These are phyloP conservation scores for Orobanche coerulescens DNA, from an alignment of 257 asterid genomes.

Conservation along the genomic window DNA sequence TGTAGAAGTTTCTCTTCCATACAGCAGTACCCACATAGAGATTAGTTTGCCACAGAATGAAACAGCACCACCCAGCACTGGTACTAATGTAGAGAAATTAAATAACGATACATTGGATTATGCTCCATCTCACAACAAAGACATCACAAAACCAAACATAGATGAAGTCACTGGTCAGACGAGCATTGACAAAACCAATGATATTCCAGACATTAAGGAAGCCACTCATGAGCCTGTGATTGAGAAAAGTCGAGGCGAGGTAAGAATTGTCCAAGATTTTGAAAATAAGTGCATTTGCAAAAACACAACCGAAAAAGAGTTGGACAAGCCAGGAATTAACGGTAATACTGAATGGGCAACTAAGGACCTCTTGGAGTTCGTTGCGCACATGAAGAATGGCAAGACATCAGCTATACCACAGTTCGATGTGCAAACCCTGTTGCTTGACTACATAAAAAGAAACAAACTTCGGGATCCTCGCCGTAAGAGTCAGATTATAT, in stretches of 20 bases:
- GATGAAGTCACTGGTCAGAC: constrained; percentile 11
- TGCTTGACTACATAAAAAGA: constrained; percentile 58
- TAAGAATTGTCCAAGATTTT: background rate
- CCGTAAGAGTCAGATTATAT: constrained; percentile 56
- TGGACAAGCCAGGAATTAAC: constrained; percentile 25
- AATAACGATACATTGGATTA: background rate
- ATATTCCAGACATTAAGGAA: constrained; percentile 15
- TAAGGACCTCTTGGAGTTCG: constrained; percentile 66
- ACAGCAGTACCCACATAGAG: constrained; percentile 23
- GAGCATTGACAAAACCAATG: constrained; percentile 8
- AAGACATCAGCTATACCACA: constrained; percentile 56
- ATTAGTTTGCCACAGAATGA: constrained; percentile 23
- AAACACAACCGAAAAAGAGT: constrained; percentile 14
- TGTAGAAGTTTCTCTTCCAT: constrained; percentile 25
- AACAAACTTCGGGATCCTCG: constrained; percentile 73
- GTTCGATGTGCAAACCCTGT: constrained; percentile 52
- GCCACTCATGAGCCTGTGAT: constrained; percentile 10
- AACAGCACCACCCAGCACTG: constrained; percentile 13
- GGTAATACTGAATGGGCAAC: constrained; percentile 57
- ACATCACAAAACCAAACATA: background rate
- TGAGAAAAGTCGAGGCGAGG: constrained; percentile 10
- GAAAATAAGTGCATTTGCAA: constrained; percentile 19
- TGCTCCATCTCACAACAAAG: constrained; percentile 4
- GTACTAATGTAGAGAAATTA: constrained; percentile 15
- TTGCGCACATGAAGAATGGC: constrained; percentile 66